Base-by-base conservation (phyloP, 1,284 basidiomycete genomes). In the Ustilago trichophora region DNA sequence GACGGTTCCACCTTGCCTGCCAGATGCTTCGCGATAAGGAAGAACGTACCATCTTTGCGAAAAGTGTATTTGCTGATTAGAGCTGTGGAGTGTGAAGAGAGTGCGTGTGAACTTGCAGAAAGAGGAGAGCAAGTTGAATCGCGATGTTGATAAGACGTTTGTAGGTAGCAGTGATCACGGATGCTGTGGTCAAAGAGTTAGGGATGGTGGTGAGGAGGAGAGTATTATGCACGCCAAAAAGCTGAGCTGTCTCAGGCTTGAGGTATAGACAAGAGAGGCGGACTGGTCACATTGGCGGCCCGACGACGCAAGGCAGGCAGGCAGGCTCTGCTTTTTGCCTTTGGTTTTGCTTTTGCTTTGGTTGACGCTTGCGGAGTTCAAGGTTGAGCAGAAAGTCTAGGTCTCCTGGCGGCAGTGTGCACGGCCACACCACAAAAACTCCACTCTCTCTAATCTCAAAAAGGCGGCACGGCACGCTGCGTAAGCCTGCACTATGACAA, bases 1-100 rank as follows among this genome's bases (percentile, higher is more conserved):
- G n/a, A n/a, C n/a, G n/a, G n/a, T n/a, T n/a, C n/a, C n/a, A n/a
- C n/a, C n/a, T n/a, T n/a, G n/a, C n/a, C n/a, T n/a, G n/a, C n/a
- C n/a, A n/a, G n/a, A n/a, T n/a, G 27, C 6, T 21, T 1, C 3
- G 15, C 10, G 24, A 24, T 18, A 13, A 37, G 27, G 9, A 22
- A 38, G 25, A 24, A 62, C 58, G 41, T 62, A 62, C 58, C 58
- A 62, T 62, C 36, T 62, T 62, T 42, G 22, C 31, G 37, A 31
- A 49, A 25, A 44, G 41, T 46, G 46, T 31, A 13, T 24, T 15
- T 42, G 40, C 49, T 51, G 11, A 9, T 24, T 13, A 26, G 18
- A 35, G 31, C 33, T 25, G 7, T 9, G 24, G 15, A 19, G 40
- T 43, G 26, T 35, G 35, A 25, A 45, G 29, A 6, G 38, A n/a